These are phyloP conservation scores for Thelephora terrestris DNA, from an alignment of 1,284 basidiomycete species.

Conservation along the genomic window DNA sequence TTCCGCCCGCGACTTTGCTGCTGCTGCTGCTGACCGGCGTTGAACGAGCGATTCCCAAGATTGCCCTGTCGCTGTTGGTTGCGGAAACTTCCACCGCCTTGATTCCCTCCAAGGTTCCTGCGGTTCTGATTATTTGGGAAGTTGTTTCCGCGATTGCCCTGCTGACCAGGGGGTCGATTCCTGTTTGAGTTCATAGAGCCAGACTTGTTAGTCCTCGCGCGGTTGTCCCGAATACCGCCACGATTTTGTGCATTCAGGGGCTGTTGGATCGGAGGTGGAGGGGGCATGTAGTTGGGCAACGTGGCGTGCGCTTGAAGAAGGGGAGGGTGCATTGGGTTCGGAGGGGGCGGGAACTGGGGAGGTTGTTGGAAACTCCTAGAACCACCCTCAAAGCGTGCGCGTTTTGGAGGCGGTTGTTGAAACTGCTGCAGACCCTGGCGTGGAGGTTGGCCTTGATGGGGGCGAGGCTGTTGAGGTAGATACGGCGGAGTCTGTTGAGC, in stretches of 20 bases:
- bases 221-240: slow-evolving; percentile 31
- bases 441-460: neutral
- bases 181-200: slow-evolving; percentile 22
- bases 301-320: neutral
- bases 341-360: neutral
- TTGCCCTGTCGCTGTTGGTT: slow-evolving; percentile 54
- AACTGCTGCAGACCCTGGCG: neutral
- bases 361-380: neutral
- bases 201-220: slow-evolving; percentile 19
- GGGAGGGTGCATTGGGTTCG: neutral
- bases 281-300: slow-evolving; percentile 4
- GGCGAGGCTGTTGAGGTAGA: slow-evolving; percentile 16
- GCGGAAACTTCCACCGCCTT: slow-evolving; percentile 31
- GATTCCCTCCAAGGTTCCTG: slow-evolving; percentile 28
- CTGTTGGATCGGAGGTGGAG: slow-evolving; percentile 37
- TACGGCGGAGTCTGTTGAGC: slow-evolving; percentile 35
- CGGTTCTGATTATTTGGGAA: slow-evolving; percentile 20
- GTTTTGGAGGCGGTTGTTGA: slow-evolving; percentile 1
- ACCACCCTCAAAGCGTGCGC: slow-evolving; percentile 1
- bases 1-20: slow-evolving; percentile 33
- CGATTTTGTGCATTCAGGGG: slow-evolving; percentile 22
- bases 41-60: slow-evolving; percentile 53
- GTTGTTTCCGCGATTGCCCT: slow-evolving; percentile 40
- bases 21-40: slow-evolving; percentile 28
- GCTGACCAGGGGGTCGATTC: slow-evolving; percentile 23